phyloP scores from a whole-genome alignment of 305 asterid species.

The Fraxinus greggii region DNA sequence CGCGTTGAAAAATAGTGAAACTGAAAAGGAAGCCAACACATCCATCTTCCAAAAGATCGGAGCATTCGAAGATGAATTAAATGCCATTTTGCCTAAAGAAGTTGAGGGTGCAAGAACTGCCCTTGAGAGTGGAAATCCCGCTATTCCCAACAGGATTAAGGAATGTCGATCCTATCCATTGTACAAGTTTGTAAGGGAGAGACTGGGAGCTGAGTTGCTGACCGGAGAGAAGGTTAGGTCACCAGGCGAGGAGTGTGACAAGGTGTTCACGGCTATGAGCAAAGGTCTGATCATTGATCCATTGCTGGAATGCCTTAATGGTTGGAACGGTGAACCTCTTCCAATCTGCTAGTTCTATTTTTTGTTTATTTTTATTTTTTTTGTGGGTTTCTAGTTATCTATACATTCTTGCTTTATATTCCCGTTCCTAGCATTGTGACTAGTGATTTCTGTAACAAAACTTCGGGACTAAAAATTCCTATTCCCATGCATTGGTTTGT shows the following conservation, averaged over 20 bases:
- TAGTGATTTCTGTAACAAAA: neutral
- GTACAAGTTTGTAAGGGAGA: slow-evolving; percentile 67
- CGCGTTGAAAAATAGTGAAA: slow-evolving; percentile 61
- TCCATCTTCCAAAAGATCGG: slow-evolving; percentile 81
- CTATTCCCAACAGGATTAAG: slow-evolving; percentile 51
- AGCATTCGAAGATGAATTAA: slow-evolving; percentile 68
- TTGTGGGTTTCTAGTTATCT: neutral
- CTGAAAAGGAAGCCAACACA: slow-evolving; percentile 50
- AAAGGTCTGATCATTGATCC: slow-evolving; percentile 66
- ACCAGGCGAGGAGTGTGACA: slow-evolving; percentile 78
- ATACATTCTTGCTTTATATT: neutral
- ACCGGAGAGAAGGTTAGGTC: slow-evolving; percentile 72
- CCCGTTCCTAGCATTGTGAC: neutral
- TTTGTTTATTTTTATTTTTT: neutral
- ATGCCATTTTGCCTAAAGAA: slow-evolving; percentile 58
- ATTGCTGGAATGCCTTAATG: slow-evolving; percentile 64
- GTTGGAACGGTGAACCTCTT: slow-evolving; percentile 79
- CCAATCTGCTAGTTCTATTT: slow-evolving; percentile 48
- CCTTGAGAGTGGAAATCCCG: slow-evolving; percentile 58
- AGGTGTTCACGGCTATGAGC: slow-evolving; percentile 68
- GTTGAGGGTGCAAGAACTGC: slow-evolving; percentile 62
- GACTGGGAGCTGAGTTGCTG: slow-evolving; percentile 47
- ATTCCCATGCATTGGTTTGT: neutral
- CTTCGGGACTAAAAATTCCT: neutral
- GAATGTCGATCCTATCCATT: slow-evolving; percentile 83